Percentiles rank a stretch among this genome's conserved stretches.
phyloP scores from a whole-genome alignment of 176 grass and related monocot species.

The Triticum timopheevii region DNA sequence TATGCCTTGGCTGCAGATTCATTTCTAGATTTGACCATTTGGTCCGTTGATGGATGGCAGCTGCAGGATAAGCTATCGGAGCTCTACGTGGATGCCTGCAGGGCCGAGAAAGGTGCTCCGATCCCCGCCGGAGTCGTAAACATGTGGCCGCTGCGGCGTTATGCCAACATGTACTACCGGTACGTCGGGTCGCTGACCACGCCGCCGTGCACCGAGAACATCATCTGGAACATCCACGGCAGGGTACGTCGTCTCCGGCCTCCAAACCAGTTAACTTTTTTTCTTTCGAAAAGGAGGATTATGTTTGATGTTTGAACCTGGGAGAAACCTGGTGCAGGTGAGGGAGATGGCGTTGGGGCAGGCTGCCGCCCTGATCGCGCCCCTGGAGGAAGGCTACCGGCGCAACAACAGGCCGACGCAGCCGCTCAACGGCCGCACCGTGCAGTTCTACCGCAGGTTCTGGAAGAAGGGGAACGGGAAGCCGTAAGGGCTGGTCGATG shows the following conservation, averaged over 20 bases:
- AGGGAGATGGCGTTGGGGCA: constrained; percentile 66
- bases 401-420: constrained; percentile 71
- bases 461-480: constrained; percentile 6
- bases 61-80: constrained; percentile 63
- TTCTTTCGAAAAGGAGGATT: too few relatives aligned
- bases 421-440: constrained; percentile 50
- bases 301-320: background rate
- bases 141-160: constrained; percentile 37
- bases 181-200: constrained; percentile 84
- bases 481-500: background rate
- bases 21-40: background rate
- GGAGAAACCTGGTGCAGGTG: constrained; percentile 32
- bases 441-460: constrained; percentile 55
- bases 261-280: background rate
- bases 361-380: constrained; percentile 50
- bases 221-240: constrained; percentile 75
- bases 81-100: constrained; percentile 49
- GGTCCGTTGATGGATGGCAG: constrained; percentile 24
- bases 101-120: constrained; percentile 28
- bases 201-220: constrained; percentile 88
- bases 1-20: background rate
- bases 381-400: constrained; percentile 45
- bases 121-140: constrained; percentile 42
- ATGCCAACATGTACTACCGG: constrained; percentile 56
- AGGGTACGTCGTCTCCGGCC: constrained; percentile 32